Base-by-base conservation (phyloP, 2,329 filamentous ascomycete species). In the Claviceps sorghi region DNA sequence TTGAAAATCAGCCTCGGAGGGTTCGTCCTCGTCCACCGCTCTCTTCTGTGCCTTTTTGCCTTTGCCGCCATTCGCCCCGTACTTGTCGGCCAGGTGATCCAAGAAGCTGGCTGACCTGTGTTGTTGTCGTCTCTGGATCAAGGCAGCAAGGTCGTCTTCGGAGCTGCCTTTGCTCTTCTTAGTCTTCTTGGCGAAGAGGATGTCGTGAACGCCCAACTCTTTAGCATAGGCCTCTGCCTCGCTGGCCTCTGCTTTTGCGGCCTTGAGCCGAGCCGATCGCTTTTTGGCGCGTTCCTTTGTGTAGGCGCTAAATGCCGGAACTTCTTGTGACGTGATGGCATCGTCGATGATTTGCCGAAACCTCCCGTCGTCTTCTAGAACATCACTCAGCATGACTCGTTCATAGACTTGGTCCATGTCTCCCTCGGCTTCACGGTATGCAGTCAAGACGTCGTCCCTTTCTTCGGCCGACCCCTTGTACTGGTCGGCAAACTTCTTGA, bases 381-480 rank as follows among this genome's bases (percentile, higher is more conserved):
- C 82, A 62, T 91, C 78, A 59, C 88, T 94, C 45, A 96, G 75
- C 82, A 98, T 95, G 42, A 98, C 84, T 0, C 73, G 72, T 63
- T 89, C 80, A 67, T 94, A 97, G 1, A 98, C 70, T 19, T 68
- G 69, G 60, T 85, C 79, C 79, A 97, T 82, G 56, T 86, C 75
- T 36, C 93, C 93, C 62, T 88, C 74, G 61, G 70, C 72, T 57
- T 82, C 73, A 59, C 81, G 80, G 68, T 91, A 98, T 1, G 87
- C 86, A 13, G 75, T 71, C 4, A 98, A 72, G 1, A 98, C 60
- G 63, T 94, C 89, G 48, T 77, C 74, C 59, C 77, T 79, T 72
- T 98, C 93, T 67, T 97, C 88, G 2, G 88, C 85, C 0, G 88
- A 90, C 19, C 80, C 79, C 69, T 91, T 89, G 73, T 97, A 98